Conservation (phyloP, 192 early-diverging fungal genomes). For the Dimargaris xerosporica region DNA sequence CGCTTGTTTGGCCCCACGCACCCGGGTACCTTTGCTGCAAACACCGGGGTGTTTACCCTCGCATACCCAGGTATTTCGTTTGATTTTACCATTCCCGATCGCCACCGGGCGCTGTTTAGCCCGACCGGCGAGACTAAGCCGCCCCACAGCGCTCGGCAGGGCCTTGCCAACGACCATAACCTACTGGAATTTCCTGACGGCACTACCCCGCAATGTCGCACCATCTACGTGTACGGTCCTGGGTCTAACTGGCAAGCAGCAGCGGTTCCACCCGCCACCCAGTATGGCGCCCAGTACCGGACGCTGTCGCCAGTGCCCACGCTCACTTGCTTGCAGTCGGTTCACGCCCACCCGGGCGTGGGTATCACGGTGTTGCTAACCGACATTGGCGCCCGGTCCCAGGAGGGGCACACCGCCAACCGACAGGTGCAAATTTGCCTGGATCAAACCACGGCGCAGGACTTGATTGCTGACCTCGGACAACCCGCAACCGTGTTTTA, state of each 20-base stretch:
- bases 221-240: slow-evolving; percentile 38
- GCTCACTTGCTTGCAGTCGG: neutral
- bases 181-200: slow-evolving; percentile 59
- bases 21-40: slow-evolving; percentile 41
- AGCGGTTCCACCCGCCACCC: slow-evolving; percentile 21
- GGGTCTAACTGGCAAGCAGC: slow-evolving; percentile 36
- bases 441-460: slow-evolving; percentile 44
- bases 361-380: slow-evolving; percentile 27
- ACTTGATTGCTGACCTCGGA: slow-evolving; percentile 54
- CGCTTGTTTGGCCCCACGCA: slow-evolving; percentile 52
- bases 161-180: slow-evolving; percentile 32
- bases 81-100: slow-evolving; percentile 49
- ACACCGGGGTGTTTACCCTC: slow-evolving; percentile 37
- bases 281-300: slow-evolving; percentile 18
- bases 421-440: slow-evolving; percentile 23
- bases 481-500: slow-evolving; percentile 40
- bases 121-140: too few relatives aligned
- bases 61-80: slow-evolving; percentile 64
- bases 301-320: slow-evolving; percentile 12
- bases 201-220: slow-evolving; percentile 47
- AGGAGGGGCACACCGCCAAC: slow-evolving; percentile 3
- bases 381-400: slow-evolving; percentile 9
- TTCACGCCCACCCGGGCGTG: slow-evolving; percentile 19
- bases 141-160: too few relatives aligned
- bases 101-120: slow-evolving; percentile 31